Conservation (phyloP, 495 filamentous ascomycete species). For the Aspergillus campestris region DNA sequence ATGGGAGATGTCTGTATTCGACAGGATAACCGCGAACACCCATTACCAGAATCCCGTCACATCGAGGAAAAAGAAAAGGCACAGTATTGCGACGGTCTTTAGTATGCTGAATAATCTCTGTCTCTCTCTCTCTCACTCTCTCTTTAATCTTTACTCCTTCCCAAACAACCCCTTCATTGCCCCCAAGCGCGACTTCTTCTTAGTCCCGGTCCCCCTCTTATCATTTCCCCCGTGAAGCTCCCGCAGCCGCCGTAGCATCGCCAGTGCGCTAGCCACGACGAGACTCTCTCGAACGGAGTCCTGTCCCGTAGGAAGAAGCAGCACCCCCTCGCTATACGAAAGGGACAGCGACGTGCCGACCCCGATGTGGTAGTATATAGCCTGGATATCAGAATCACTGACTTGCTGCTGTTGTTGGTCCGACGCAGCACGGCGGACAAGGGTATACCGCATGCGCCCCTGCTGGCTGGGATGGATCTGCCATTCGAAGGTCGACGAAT, state of each 20-base stretch:
- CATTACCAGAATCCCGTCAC: neutral
- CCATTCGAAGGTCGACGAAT: constrained; percentile 1
- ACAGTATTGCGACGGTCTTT: neutral
- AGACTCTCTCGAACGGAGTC: neutral
- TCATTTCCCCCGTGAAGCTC: neutral
- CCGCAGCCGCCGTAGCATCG: constrained; percentile 4
- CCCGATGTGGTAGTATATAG: constrained; percentile 2
- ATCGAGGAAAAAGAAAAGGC: neutral
- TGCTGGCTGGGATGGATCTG: constrained; percentile 3
- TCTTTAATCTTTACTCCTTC: neutral
- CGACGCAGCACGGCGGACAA: constrained; percentile 1
- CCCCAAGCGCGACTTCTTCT: neutral
- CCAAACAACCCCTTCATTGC: neutral
- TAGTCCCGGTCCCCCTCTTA: neutral
- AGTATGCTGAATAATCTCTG: neutral
- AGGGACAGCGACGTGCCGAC: constrained; percentile 1
- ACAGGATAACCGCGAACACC: neutral
- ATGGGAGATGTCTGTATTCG: no score
- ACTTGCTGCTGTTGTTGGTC: neutral
- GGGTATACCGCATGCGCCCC: constrained; percentile 2
- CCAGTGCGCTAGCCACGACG: constrained; percentile 1
- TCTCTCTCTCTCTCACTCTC: neutral
- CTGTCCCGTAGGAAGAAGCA: neutral
- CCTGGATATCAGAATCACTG: neutral
- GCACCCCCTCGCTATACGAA: constrained; percentile 1